phyloP scores from a whole-genome alignment of 768 basidiomycete genomes.

The Arthromyces matolae region DNA sequence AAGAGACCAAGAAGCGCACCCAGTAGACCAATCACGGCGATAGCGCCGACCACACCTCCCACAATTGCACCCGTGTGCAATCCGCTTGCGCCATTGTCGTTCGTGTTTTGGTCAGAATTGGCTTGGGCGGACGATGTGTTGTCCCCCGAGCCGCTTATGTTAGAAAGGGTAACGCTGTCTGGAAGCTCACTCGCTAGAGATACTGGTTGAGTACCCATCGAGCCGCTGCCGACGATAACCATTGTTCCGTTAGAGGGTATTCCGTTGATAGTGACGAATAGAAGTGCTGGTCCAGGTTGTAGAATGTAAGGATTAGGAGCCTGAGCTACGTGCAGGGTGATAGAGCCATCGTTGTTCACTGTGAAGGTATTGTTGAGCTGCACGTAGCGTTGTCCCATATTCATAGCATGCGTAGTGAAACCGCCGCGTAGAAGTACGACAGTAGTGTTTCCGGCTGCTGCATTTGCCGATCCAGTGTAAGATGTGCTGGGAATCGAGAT shows the following conservation, averaged over 20 bases:
- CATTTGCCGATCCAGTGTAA: slow-evolving; percentile 63
- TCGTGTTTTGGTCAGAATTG: slow-evolving; percentile 10
- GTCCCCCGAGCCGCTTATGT: slow-evolving; percentile 33
- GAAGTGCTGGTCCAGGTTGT: slow-evolving; percentile 73
- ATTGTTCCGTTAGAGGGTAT: slow-evolving; percentile 68
- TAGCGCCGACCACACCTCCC: slow-evolving; percentile 48
- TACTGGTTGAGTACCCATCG: slow-evolving; percentile 57
- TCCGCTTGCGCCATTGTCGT: slow-evolving; percentile 14
- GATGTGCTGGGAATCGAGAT: slow-evolving; percentile 63
- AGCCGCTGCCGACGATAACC: slow-evolving; percentile 66
- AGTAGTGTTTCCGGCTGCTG: slow-evolving; percentile 69
- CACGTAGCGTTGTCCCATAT: slow-evolving; percentile 80
- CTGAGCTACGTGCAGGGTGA: slow-evolving; percentile 77
- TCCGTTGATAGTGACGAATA: slow-evolving; percentile 71
- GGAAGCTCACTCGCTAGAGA: slow-evolving; percentile 43
- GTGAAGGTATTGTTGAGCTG: slow-evolving; percentile 72
- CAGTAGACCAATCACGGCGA: slow-evolving; percentile 47
- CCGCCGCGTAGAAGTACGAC: slow-evolving; percentile 80
- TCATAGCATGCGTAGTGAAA: slow-evolving; percentile 83
- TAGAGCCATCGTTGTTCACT: slow-evolving; percentile 70
- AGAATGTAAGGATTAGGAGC: slow-evolving; percentile 81
- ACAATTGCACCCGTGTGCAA: slow-evolving; percentile 43
- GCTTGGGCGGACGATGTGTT: slow-evolving; percentile 12
- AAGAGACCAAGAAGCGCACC: slow-evolving; percentile 52
- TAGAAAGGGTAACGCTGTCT: slow-evolving; percentile 38